phyloP scores from a whole-genome alignment of 2,329 filamentous ascomycete species.

The Canariomyces notabilis region DNA sequence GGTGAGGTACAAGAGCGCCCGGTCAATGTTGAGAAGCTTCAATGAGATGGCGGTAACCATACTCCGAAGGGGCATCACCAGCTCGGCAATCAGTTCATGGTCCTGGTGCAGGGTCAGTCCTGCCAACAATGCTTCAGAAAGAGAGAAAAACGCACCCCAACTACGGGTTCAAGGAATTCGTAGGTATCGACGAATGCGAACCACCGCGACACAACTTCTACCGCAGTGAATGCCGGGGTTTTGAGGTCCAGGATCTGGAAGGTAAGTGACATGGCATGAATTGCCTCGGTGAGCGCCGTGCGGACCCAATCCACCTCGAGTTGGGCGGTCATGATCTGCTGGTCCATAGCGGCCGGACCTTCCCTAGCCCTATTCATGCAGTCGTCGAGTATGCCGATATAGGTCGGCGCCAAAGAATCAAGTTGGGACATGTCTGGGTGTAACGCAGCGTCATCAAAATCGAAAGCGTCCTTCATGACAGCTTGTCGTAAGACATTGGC shows the following conservation, averaged over 20 bases:
- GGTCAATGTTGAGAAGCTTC: conserved; percentile 61
- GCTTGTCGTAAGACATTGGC: conserved; percentile 20
- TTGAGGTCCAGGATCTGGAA: conserved; percentile 64
- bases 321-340: conserved; percentile 43
- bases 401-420: conserved; percentile 44
- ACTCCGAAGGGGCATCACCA: conserved; percentile 62
- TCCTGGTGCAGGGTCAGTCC: conserved; percentile 23
- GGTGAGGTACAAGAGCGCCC: conserved; percentile 52
- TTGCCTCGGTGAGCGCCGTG: conserved; percentile 62
- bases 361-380: conserved; percentile 47
- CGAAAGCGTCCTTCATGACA: conserved; percentile 23
- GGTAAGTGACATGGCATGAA: conserved; percentile 68
- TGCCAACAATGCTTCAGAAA: neutral
- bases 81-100: conserved; percentile 40
- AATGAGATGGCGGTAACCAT: conserved; percentile 67
- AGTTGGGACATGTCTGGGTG: conserved; percentile 28
- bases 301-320: conserved; percentile 56
- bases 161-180: conserved; percentile 63
- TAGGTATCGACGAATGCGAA: conserved; percentile 66
- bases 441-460: conserved; percentile 12
- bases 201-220: conserved; percentile 62
- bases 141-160: conserved; percentile 40
- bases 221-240: conserved; percentile 49
- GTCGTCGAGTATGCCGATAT: conserved; percentile 42
- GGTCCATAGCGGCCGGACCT: conserved; percentile 40